These are phyloP conservation scores for Eimeria acervulina DNA, from an alignment of 169 alveolate species.

Conservation along the genomic window DNA sequence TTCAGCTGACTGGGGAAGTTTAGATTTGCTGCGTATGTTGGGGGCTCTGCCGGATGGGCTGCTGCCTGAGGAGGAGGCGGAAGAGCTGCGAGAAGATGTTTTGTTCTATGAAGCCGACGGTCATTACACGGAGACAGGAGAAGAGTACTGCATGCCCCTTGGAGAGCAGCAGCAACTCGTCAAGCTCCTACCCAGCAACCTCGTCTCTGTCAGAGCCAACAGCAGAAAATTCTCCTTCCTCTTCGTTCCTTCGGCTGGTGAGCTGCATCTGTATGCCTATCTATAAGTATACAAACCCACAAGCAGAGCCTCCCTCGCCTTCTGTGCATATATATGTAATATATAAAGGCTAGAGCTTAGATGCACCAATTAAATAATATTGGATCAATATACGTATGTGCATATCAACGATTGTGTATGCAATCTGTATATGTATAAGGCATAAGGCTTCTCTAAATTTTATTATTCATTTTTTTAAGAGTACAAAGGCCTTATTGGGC, in stretches of 20 bases:
- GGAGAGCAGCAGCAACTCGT: conserved; percentile 69
- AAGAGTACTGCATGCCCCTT: conserved; percentile 49
- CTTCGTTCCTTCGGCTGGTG: conserved; percentile 41
- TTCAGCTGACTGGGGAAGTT: conserved; percentile 1
- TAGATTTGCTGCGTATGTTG: background rate
- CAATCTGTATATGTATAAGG: no score
- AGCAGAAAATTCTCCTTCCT: conserved; percentile 17
- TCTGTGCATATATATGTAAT: no score
- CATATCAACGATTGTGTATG: no score
- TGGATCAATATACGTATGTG: no score
- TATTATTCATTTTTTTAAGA: no score
- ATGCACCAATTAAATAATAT: no score
- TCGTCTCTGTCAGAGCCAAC: conserved; percentile 47
- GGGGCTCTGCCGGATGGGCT: conserved; percentile 8
- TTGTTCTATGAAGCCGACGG: conserved; percentile 58
- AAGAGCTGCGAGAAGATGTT: conserved; percentile 12
- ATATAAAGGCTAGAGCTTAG: no score
- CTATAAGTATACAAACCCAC: no score
- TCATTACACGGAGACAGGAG: conserved; percentile 61
- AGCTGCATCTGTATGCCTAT: background rate
- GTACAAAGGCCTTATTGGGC: no score
- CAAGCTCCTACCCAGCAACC: conserved; percentile 21
- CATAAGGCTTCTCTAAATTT: no score
- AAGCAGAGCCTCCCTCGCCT: no score
- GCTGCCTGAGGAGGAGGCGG: background rate